Conservation (phyloP, 176 grass and related monocot genomes). For the Canna indica region DNA sequence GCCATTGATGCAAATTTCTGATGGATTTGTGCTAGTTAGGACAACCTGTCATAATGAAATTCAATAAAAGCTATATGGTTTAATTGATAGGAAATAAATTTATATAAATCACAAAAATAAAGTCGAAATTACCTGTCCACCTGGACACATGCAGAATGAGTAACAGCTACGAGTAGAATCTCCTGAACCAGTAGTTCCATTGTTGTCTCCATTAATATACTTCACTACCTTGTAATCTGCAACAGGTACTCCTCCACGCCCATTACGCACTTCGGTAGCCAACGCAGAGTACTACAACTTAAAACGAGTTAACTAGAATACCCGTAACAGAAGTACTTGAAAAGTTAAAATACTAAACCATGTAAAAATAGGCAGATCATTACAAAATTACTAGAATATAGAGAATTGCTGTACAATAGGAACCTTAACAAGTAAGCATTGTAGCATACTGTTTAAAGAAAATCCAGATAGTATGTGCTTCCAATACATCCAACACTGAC, state of each 20-base stretch:
- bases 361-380: neutral
- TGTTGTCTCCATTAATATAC: constrained; percentile 38
- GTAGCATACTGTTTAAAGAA: neutral
- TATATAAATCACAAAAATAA: neutral
- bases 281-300: constrained; percentile 66
- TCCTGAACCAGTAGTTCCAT: constrained; percentile 7
- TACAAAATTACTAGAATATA: neutral
- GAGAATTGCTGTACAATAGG: neutral
- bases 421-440: neutral
- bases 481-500: too few species aligned
- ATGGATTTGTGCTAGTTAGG: constrained; percentile 85
- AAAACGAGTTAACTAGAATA: constrained; percentile 6
- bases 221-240: constrained; percentile 92
- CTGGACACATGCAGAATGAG: constrained; percentile 99
- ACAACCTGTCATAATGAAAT: constrained; percentile 55
- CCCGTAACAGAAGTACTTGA: neutral
- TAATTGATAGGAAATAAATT: neutral
- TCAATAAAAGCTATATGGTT: constrained; percentile 9
- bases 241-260: constrained; percentile 94
- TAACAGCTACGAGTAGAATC: constrained; percentile 66
- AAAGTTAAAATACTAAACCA: neutral
- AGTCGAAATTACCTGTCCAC: constrained; percentile 58
- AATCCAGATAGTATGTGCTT: too few species aligned
- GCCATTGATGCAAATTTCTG: constrained; percentile 89
- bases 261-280: constrained; percentile 68